These are phyloP conservation scores for Boletus coccyginus DNA, from an alignment of 768 basidiomycete genomes.

Conservation along the genomic window DNA sequence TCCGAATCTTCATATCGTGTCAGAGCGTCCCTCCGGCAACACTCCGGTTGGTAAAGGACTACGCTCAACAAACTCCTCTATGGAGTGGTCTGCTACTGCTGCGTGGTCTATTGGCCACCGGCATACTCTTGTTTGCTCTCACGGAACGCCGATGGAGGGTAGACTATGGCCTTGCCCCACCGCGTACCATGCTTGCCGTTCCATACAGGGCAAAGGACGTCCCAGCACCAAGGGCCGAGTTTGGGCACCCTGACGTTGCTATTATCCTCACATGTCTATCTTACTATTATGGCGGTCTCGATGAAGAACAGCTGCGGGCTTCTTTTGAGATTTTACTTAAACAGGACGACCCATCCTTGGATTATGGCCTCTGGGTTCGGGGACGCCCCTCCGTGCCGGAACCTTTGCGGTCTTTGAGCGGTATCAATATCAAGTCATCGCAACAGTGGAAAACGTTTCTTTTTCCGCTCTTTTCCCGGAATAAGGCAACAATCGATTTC, in stretches of 20 bases:
- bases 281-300: conserved; percentile 28
- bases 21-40: background rate
- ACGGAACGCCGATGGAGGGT: conserved; percentile 39
- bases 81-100: conserved; percentile 30
- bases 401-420: conserved; percentile 24
- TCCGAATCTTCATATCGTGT: conserved; percentile 25
- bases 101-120: conserved; percentile 34
- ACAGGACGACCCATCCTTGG: conserved; percentile 24
- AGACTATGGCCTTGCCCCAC: conserved; percentile 35
- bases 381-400: background rate
- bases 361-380: background rate
- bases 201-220: conserved; percentile 40
- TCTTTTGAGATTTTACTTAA: conserved; percentile 1
- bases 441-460: conserved; percentile 23
- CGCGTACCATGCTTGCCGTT: conserved; percentile 35
- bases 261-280: conserved; percentile 36
- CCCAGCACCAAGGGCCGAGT: conserved; percentile 36
- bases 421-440: conserved; percentile 37
- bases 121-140: conserved; percentile 31
- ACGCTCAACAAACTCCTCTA: background rate
- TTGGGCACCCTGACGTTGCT: conserved; percentile 37
- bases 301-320: background rate
- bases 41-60: conserved; percentile 5
- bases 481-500: conserved; percentile 34
- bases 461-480: conserved; percentile 28